These are phyloP conservation scores for Limtongozyma cylindracea DNA, from an alignment of 805 yeast genomes.

Conservation along the genomic window DNA sequence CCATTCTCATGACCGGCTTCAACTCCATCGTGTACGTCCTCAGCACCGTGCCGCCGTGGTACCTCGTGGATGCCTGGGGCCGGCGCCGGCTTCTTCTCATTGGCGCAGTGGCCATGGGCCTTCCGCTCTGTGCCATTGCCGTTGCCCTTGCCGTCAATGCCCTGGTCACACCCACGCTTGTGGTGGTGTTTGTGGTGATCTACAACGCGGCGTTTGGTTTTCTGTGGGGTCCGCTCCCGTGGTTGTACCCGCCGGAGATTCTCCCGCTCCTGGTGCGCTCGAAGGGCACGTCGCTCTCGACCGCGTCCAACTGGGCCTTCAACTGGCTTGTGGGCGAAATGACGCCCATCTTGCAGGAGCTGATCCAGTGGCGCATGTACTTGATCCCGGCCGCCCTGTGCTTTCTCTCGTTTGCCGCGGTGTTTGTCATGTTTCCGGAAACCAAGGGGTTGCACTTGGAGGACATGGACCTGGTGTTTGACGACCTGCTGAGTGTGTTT, in stretches of 20 bases:
- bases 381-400: constrained; percentile 65
- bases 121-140: constrained; percentile 40
- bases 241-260: constrained; percentile 68
- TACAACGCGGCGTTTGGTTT: constrained; percentile 73
- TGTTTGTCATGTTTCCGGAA: constrained; percentile 58
- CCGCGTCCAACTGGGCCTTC: constrained; percentile 86
- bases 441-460: constrained; percentile 75
- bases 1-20: constrained; percentile 77
- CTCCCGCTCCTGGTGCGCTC: constrained; percentile 69
- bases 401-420: constrained; percentile 45
- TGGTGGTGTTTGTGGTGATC: constrained; percentile 51
- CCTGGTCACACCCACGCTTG: constrained; percentile 33
- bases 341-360: constrained; percentile 66
- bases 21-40: constrained; percentile 13
- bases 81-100: constrained; percentile 59
- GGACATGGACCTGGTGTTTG: constrained; percentile 81
- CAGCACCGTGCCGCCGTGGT: constrained; percentile 79
- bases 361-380: constrained; percentile 59
- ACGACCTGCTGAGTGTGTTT: constrained; percentile 22
- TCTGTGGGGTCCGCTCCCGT: constrained; percentile 89
- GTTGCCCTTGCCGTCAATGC: constrained; percentile 15
- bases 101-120: constrained; percentile 65
- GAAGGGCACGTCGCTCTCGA: constrained; percentile 73
- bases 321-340: constrained; percentile 81
- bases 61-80: constrained; percentile 77